These are phyloP conservation scores for Purshia tridentata DNA, from an alignment of 306 rosid genomes.

Conservation along the genomic window DNA sequence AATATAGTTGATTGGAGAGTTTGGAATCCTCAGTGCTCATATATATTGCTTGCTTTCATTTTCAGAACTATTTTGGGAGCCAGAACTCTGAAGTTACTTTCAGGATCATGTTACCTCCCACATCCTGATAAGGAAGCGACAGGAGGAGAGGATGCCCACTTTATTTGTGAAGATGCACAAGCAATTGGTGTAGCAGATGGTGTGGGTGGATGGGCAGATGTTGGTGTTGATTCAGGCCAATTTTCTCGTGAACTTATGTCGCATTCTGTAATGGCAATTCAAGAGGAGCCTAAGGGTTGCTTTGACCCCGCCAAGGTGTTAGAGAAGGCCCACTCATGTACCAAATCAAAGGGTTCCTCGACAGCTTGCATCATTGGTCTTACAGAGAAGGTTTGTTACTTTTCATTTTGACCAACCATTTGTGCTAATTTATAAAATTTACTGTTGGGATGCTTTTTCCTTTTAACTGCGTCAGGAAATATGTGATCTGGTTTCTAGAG, in stretches of 20 bases:
- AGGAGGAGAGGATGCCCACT: constrained; percentile 95
- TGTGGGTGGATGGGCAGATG: constrained; percentile 98
- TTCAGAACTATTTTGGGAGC: constrained; percentile 46
- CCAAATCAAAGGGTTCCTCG: constrained; percentile 80
- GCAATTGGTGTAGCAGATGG: constrained; percentile 91
- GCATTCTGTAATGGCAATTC: constrained; percentile 58
- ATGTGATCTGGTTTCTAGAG: neutral
- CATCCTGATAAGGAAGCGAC: constrained; percentile 88
- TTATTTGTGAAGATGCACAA: constrained; percentile 72
- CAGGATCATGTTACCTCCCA: constrained; percentile 87
- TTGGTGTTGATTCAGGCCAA: constrained; percentile 76
- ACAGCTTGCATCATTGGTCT: constrained; percentile 88
- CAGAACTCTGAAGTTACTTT: constrained; percentile 57
- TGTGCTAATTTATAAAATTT: neutral
- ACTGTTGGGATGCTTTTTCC: neutral
- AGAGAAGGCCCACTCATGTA: constrained; percentile 72
- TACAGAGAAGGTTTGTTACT: constrained; percentile 48
- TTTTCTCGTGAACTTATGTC: constrained; percentile 80
- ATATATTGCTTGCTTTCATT: constrained; percentile 23
- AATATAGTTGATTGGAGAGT: neutral
- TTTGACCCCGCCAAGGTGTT: constrained; percentile 70
- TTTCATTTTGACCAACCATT: constrained; percentile 13
- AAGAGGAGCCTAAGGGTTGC: constrained; percentile 63
- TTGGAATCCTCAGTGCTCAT: neutral
- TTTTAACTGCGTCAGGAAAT: neutral